Evolutionary conservation across 495 filamentous ascomycete genomes (phyloP), one percentile per base, ranked within the genome.

Genomic region (Wilcoxina mikolae): DNA sequence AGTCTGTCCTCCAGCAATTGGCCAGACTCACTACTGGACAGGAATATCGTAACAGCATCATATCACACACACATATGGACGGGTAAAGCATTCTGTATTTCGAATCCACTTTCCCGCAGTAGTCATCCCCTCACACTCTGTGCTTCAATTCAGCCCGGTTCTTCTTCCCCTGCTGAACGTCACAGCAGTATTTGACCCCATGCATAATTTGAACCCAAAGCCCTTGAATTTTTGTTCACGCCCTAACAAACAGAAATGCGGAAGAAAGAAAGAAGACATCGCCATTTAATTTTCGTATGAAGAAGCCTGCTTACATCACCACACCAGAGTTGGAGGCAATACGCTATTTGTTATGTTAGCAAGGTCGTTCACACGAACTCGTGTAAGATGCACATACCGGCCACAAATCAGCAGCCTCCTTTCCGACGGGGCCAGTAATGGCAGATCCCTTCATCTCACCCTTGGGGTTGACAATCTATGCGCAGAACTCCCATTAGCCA

Each of bases 401-500:
- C 91, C 91, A 98, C 68, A 96, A 80, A 77, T 98, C 91, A 72
- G 91, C 91, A 71, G 91, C 93, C 74, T 98, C 91, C 83, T 98
- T 99, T 71, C 93, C 91, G 70, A 99, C 93, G 53, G 93, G 93
- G 55, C 91, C 91, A 62, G 91, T 99, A 69, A 99, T 96, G 71
- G 91, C 91, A 58, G 86, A 94, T 69, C 91, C 91, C 81, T 99
- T 99, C 91, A 99, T 99, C 78, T 99, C 91, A 75, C 91, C 91
- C 83, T 99, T 99, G 73, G 88, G 87, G 79, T 99, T 99, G 78
- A 99, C 93, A 68, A 96, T 99, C 88, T 94, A 68, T 42, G 15
- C 18, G 18, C 41, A 17, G 47, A 54, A 15, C 58, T 7, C 7
- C 31, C 31, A 7, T 35, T 35, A 15, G 7, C 31, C 31, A 7